A percentile compares a stretch with the other conserved stretches of the same genome.
These are phyloP conservation scores for Plasmodium yoelii DNA, from an alignment of 169 alveolate genomes.

Conservation along the genomic window DNA sequence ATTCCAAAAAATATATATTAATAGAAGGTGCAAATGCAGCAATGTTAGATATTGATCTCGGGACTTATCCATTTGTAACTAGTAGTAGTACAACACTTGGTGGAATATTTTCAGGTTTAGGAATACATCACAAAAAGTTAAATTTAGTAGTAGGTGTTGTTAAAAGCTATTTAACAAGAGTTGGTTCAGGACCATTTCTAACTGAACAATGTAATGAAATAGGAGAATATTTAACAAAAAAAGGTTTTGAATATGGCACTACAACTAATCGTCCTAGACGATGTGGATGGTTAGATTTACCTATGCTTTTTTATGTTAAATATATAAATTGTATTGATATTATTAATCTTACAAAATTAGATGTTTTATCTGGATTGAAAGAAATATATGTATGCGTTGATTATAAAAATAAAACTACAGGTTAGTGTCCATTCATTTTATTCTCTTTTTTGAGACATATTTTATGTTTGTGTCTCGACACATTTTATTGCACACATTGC, in stretches of 20 bases:
- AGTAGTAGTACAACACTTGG: conserved; percentile 82
- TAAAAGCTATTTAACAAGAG: conserved; percentile 97
- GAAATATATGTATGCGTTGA: conserved; percentile 89
- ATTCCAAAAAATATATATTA: conserved; percentile 78
- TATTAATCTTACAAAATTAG: conserved; percentile 94
- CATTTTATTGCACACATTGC: not conserved
- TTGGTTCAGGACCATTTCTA: conserved; percentile 98
- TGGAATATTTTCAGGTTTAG: conserved; percentile 82
- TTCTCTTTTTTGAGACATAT: not conserved
- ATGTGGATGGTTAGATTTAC: conserved; percentile 98
- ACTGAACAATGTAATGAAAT: conserved; percentile 90
- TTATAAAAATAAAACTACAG: conserved; percentile 81
- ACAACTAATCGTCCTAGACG: conserved; percentile 96
- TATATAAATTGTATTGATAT: conserved; percentile 86
- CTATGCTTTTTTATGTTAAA: conserved; percentile 84
- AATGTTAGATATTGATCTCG: conserved; percentile 82
- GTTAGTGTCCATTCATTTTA: conserved; percentile 17
- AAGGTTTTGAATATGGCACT: conserved; percentile 96
- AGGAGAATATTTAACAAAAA: conserved; percentile 86
- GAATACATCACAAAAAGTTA: conserved; percentile 76
- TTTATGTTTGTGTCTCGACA: no score
- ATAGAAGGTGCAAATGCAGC: conserved; percentile 87
- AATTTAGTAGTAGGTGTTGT: conserved; percentile 89
- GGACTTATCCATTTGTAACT: conserved; percentile 87
- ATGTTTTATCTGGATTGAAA: conserved; percentile 92